Percentiles rank a stretch among this genome's conserved stretches.
phyloP scores from a whole-genome alignment of 1,284 basidiomycete species.

The Pascua sp. region DNA sequence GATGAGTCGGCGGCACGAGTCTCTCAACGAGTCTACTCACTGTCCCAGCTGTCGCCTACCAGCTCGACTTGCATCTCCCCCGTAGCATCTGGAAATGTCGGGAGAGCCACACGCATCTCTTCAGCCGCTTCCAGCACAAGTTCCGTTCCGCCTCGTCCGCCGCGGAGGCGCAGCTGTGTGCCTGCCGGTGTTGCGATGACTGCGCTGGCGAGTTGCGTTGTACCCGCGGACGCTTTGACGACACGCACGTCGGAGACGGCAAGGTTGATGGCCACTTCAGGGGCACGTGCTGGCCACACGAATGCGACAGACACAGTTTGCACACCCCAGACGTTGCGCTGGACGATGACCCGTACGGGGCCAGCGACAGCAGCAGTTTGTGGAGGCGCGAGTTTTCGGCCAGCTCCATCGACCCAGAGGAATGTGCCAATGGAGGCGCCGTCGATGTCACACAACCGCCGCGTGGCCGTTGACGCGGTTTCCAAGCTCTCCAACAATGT shows the following conservation, averaged over 20 bases:
- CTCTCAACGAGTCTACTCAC: slow-evolving; percentile 18
- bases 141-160: slow-evolving; percentile 19
- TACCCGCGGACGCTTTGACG: slow-evolving; percentile 16
- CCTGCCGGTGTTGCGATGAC: neutral
- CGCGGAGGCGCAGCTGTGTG: slow-evolving; percentile 10
- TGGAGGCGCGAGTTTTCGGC: slow-evolving; percentile 4
- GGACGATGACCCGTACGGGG: slow-evolving; percentile 21
- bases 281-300: slow-evolving; percentile 23
- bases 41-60: slow-evolving; percentile 26
- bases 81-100: slow-evolving; percentile 14
- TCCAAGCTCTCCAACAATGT: neutral
- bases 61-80: slow-evolving; percentile 28
- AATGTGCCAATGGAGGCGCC: slow-evolving; percentile 13
- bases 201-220: slow-evolving; percentile 4
- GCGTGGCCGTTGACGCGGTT: neutral
- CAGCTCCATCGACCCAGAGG: slow-evolving; percentile 20
- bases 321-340: slow-evolving; percentile 25
- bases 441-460: slow-evolving; percentile 7
- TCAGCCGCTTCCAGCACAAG: slow-evolving; percentile 24
- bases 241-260: slow-evolving; percentile 14
- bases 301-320: slow-evolving; percentile 21
- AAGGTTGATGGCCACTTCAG: slow-evolving; percentile 21
- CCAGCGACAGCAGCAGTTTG: slow-evolving; percentile 15
- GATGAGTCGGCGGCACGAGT: neutral
- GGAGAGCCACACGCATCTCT: slow-evolving; percentile 22